A percentile compares a stretch with the other conserved stretches of the same genome.
phyloP scores from a whole-genome alignment of 768 basidiomycete genomes.

The Antrodiella citrinella region DNA sequence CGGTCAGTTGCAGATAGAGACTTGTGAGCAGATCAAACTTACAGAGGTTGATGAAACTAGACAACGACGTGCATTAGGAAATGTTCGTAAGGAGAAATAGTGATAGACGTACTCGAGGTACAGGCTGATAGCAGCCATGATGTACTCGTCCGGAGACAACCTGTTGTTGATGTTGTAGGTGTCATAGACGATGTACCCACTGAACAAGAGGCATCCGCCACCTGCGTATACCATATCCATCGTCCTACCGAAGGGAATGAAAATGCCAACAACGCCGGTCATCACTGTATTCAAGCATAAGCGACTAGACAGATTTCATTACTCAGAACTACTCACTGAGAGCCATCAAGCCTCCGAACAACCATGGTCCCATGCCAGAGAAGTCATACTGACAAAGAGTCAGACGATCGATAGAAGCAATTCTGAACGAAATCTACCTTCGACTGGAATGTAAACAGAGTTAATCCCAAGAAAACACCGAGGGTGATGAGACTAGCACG shows the following conservation, averaged over 20 bases:
- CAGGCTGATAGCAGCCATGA: constrained; percentile 84
- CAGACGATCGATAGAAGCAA: not conserved
- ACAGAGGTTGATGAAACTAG: constrained; percentile 84
- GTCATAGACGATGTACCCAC: constrained; percentile 86
- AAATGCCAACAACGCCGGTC: constrained; percentile 74
- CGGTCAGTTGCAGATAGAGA: not conserved
- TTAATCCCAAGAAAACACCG: constrained; percentile 89
- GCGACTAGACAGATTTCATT: not conserved
- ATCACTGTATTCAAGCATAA: constrained; percentile 39
- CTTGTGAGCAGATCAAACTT: constrained; percentile 3
- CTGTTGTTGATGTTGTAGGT: constrained; percentile 86
- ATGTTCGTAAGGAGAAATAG: not conserved
- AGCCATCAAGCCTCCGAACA: constrained; percentile 79
- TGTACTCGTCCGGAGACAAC: constrained; percentile 88
- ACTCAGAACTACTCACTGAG: constrained; percentile 58
- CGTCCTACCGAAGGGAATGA: constrained; percentile 80
- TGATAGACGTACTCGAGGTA: constrained; percentile 74
- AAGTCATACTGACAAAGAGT: constrained; percentile 71
- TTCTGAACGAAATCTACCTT: constrained; percentile 46
- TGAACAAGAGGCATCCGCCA: constrained; percentile 77
- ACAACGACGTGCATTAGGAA: constrained; percentile 11
- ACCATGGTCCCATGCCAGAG: constrained; percentile 83
- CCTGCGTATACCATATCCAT: constrained; percentile 77
- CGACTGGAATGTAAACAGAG: constrained; percentile 90
- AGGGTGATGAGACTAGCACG: constrained; percentile 69